Base-by-base conservation (phyloP, 768 basidiomycete genomes). In the Tylopilus felleus region DNA sequence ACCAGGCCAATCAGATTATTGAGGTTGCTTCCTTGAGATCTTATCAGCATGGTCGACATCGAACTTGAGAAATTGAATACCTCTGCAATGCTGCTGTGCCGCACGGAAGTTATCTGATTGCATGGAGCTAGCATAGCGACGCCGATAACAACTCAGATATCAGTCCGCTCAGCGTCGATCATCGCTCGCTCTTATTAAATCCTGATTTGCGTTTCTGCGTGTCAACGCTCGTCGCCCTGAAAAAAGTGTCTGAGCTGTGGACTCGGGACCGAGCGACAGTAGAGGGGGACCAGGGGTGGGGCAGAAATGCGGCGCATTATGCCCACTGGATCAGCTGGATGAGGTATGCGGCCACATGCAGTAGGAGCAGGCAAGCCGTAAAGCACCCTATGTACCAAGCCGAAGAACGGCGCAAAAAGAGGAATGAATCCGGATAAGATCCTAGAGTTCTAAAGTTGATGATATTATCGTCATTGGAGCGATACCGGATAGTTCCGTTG, bases 91-190 rank as follows among this genome's bases (percentile, higher is more conserved):
- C 16, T 38, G n/a, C 38, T 9, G 17, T 38, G 38, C 38, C 10
- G 38, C n/a, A n/a, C 13, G n/a, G n/a, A 38, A 38, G 38, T 19
- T 3, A 8, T 22, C 21, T 40, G 39, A 21, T 21, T 38, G 39
- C 21, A 13, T 21, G 13, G 21, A 22, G n/a, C 23, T 16, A 6
- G 31, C 44, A n/a, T 38, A 12, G 33, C 54, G 14, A 35, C 14
- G 25, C 19, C 8, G 23, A 38, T 5, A 25, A 6, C 29, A 48
- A 19, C 47, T 42, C 55, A 50, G 59, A 58, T 65, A 58, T 13
- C 5, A n/a, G 28, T 62, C 58, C 53, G 51, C 54, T 53, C 54
- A 17, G 51, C 43, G 49, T 23, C 41, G 49, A 49, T 62, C 35
- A 42, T 35, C 43, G 45, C 53, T 49, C 16, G 45, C 43, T 41